These are phyloP conservation scores for Hylodesmum podocarpum DNA, from an alignment of 306 rosid genomes.

Conservation along the genomic window DNA sequence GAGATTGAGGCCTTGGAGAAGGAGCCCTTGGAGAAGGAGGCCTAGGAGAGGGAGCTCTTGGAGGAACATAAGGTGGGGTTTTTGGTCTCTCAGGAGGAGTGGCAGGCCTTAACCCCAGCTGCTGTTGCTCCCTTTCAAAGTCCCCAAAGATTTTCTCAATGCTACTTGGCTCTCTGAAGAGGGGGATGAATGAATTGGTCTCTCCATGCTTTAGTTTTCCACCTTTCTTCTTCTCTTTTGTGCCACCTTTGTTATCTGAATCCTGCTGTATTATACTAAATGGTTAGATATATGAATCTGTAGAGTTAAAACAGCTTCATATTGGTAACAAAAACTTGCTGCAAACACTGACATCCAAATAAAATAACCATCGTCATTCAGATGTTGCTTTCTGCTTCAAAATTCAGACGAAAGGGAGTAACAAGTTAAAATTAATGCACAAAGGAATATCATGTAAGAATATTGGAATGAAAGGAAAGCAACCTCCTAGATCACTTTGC, in stretches of 20 bases:
- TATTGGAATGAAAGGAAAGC: constrained; percentile 12
- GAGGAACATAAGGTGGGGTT: constrained; percentile 65
- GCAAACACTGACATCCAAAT: constrained; percentile 9
- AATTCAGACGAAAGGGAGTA: not conserved
- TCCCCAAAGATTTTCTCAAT: constrained; percentile 94
- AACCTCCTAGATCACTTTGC: constrained; percentile 18
- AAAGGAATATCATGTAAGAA: constrained; percentile 1
- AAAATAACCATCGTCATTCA: constrained; percentile 4
- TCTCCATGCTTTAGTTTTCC: constrained; percentile 83
- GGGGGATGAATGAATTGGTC: constrained; percentile 81
- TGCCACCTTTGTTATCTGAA: constrained; percentile 59
- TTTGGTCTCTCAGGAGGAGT: constrained; percentile 66
- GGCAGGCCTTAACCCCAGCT: constrained; percentile 54
- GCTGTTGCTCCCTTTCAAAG: constrained; percentile 91
- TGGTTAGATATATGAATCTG: constrained; percentile 18
- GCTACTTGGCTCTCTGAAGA: constrained; percentile 94
- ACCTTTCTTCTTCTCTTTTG: constrained; percentile 85
- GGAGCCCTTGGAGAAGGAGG: constrained; percentile 57
- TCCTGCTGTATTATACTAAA: constrained; percentile 49
- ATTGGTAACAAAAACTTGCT: constrained; percentile 4
- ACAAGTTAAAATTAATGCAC: constrained; percentile 13
- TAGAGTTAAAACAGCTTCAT: not conserved
- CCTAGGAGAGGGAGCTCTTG: constrained; percentile 62
- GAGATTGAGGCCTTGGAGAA: constrained; percentile 57
- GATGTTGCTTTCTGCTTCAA: not conserved